These are phyloP conservation scores for Citrus reticulata DNA, from an alignment of 345 rosid species.

Conservation along the genomic window DNA sequence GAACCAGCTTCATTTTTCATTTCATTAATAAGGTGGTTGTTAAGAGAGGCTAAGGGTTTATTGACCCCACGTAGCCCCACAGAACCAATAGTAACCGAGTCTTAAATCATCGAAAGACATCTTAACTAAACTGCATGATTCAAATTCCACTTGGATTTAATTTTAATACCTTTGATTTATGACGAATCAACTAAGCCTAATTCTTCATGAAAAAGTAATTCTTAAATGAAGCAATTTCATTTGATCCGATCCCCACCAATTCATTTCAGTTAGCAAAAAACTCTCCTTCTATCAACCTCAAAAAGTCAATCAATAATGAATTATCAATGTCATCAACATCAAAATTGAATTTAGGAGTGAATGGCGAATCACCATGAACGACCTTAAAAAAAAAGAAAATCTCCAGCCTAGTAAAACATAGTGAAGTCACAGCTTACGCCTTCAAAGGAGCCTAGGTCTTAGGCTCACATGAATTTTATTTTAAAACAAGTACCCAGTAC, in stretches of 20 bases:
- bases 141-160: neutral
- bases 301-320: neutral
- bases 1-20: neutral
- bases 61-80: neutral
- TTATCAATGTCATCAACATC: neutral
- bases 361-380: neutral
- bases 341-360: neutral
- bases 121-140: neutral
- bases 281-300: neutral
- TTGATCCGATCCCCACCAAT: too few species aligned
- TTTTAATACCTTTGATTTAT: too few species aligned
- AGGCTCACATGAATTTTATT: neutral
- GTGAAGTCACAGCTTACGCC: neutral
- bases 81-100: neutral
- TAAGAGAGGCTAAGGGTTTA: neutral
- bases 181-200: too few species aligned
- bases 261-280: too few species aligned
- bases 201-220: too few species aligned
- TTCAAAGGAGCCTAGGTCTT: neutral
- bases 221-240: too few species aligned
- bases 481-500: neutral
- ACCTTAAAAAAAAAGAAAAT: neutral
- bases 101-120: neutral
- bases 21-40: neutral
- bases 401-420: neutral